Evolutionary conservation across 805 yeast genomes (phyloP), one percentile per base, ranked within the genome.

Genomic region (Torulaspora indica): DNA sequence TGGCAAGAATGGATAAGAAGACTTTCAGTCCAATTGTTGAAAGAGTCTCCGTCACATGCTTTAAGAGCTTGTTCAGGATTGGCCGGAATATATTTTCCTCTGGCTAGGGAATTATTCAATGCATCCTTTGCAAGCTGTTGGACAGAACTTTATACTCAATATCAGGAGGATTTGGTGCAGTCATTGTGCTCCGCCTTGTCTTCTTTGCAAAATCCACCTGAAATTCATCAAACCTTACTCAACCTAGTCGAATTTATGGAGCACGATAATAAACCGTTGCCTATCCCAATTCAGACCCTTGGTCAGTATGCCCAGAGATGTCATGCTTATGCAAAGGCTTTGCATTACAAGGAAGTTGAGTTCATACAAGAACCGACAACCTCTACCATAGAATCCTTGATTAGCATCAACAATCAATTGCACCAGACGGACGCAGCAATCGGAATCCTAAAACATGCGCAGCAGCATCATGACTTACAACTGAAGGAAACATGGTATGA

Each of bases 371-470:
- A 90, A 54, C 95, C 97, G 2, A 79, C 90, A 0, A 82, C 95
- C 0, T 83, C 91, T 5, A 89, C 96, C 0, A 88, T 93, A 50
- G 99, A 93, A 58, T 79, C 96, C 0, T 71, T 93, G 54, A 93
- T 93, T 45, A 82, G 88, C 50, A 91, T 93, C 54, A 95, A 93
- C 63, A 93, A 91, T 57, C 96, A 89, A 57, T 68, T 93, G 14
- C 98, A 93, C 56, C 98, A 95, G 61, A 82, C 95, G 0, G 99
- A 93, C 67, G 96, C 99, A 0, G 98, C 98, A 0, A 87, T 91
- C 44, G 99, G 99, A 50, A 90, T 93, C 43, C 73, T 93, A 54
- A 91, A 89, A 58, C 95, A 90, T 66, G 96, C 97, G 1, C 95
- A 88, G 61, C 81, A 85, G 48, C 91, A 86, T 50, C 95, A 91